A percentile compares a stretch with the other conserved stretches of the same genome.
phyloP scores from a whole-genome alignment of 2,329 filamentous ascomycete species.

The Venturia effusa region DNA sequence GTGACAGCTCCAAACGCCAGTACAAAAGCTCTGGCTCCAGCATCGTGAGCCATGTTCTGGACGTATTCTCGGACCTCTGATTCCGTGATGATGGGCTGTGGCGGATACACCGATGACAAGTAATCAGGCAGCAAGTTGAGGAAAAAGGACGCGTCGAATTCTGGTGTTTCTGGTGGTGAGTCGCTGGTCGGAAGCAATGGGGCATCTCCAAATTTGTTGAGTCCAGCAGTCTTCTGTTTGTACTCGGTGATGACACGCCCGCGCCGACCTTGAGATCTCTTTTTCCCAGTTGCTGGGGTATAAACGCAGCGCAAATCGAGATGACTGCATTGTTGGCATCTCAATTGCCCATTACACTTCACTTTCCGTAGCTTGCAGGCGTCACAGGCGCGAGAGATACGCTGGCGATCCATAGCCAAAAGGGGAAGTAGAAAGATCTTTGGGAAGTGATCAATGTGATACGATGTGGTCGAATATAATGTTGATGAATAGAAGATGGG shows the following conservation, averaged over 20 bases:
- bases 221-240: slow-evolving; percentile 21
- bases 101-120: slow-evolving; percentile 34
- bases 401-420: not conserved
- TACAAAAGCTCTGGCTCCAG: slow-evolving; percentile 31
- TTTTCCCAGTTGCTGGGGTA: slow-evolving; percentile 24
- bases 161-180: not conserved
- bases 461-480: not conserved
- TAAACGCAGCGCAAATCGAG: slow-evolving; percentile 37
- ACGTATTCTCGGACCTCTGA: slow-evolving; percentile 27
- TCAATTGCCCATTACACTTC: slow-evolving; percentile 34
- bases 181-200: slow-evolving; percentile 18
- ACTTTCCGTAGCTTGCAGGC: slow-evolving; percentile 37
- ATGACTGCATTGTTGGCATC: slow-evolving; percentile 30
- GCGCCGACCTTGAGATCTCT: slow-evolving; percentile 27
- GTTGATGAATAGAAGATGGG: not conserved
- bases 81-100: slow-evolving; percentile 35
- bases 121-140: slow-evolving; percentile 35
- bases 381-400: slow-evolving; percentile 28
- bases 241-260: slow-evolving; percentile 32
- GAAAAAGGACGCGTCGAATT: slow-evolving; percentile 25
- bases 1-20: slow-evolving; percentile 37
- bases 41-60: slow-evolving; percentile 26
- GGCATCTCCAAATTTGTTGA: slow-evolving; percentile 11
- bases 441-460: not conserved
- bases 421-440: not conserved